Percentiles rank a stretch among this genome's conserved stretches.
Conservation (phyloP, 2,329 filamentous ascomycete genomes). For the Nothomitra cinnamomea region DNA sequence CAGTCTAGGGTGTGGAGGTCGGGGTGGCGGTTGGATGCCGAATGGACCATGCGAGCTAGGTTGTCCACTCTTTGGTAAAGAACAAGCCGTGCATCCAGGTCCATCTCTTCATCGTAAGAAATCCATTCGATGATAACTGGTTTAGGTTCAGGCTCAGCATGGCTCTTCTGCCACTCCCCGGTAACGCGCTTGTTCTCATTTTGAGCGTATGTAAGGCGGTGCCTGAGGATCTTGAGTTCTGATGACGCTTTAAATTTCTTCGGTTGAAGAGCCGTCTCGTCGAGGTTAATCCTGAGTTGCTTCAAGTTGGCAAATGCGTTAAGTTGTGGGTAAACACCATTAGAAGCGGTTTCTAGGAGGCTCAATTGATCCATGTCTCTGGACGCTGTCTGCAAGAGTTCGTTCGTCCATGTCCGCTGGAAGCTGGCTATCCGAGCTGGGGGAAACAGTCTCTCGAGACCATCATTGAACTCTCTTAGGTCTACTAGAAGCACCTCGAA, state of each 20-base stretch:
- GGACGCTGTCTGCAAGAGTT: slow-evolving; percentile 28
- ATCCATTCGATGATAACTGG: slow-evolving; percentile 30
- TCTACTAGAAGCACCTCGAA: slow-evolving; percentile 19
- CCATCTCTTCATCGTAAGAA: slow-evolving; percentile 23
- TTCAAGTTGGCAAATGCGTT: slow-evolving; percentile 28
- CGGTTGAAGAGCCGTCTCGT: slow-evolving; percentile 22
- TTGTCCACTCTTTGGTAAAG: slow-evolving; percentile 30
- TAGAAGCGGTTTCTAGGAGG: slow-evolving; percentile 26
- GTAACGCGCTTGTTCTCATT: slow-evolving; percentile 15
- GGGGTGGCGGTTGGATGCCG: slow-evolving; percentile 27
- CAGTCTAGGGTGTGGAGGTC: slow-evolving; percentile 32
- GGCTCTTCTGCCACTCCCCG: slow-evolving; percentile 20
- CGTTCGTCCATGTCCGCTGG: slow-evolving; percentile 30
- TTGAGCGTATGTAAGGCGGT: slow-evolving; percentile 15
- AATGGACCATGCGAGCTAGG: slow-evolving; percentile 31
- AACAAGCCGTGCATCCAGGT: slow-evolving; percentile 25
- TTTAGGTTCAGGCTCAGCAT: slow-evolving; percentile 11
- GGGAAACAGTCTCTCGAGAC: slow-evolving; percentile 30
- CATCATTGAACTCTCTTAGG: slow-evolving; percentile 21
- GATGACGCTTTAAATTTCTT: slow-evolving; percentile 26
- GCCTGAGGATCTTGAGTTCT: slow-evolving; percentile 23
- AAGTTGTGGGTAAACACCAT: slow-evolving; percentile 26
- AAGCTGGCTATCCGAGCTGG: slow-evolving; percentile 25
- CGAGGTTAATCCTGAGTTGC: slow-evolving; percentile 30
- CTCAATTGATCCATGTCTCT: slow-evolving; percentile 26